Evolutionary conservation across 305 asterid genomes (phyloP).

Genomic region (Solanum chacoense): DNA sequence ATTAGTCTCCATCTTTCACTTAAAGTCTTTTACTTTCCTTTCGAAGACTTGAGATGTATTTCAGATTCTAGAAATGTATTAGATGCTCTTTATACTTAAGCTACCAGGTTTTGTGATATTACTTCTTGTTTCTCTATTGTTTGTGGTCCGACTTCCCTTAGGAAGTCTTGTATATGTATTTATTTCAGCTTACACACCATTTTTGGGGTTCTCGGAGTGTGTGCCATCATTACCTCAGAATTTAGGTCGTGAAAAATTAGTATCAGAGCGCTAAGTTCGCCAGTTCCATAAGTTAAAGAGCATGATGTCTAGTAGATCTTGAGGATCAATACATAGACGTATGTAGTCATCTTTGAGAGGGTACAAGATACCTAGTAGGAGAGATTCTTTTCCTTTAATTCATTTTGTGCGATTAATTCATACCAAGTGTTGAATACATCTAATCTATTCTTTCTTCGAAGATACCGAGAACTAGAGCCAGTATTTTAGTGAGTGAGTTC

Average conservation of each 20-base stretch:
- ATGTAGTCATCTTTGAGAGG: neutral
- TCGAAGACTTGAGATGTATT: neutral
- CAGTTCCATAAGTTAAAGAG: neutral
- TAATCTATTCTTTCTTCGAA: neutral
- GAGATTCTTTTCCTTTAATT: neutral
- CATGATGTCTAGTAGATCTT: neutral
- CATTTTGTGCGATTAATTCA: neutral
- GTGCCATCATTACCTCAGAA: neutral
- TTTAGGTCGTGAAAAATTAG: neutral
- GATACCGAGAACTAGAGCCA: neutral
- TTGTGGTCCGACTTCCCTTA: neutral
- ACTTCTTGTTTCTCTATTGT: neutral
- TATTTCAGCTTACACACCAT: neutral
- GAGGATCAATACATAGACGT: neutral
- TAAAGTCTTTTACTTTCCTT: neutral
- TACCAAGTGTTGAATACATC: neutral
- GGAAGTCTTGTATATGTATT: neutral
- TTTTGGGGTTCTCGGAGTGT: neutral
- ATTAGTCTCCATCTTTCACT: neutral
- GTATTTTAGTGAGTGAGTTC: neutral
- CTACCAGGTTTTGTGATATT: neutral
- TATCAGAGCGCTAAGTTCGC: neutral
- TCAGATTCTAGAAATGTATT: neutral
- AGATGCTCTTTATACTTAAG: neutral
- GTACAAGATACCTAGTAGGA: neutral